A percentile compares a stretch with the other conserved stretches of the same genome.
Conservation (phyloP, 108 stramenopile species). For the Fragilaria crotonensis region DNA sequence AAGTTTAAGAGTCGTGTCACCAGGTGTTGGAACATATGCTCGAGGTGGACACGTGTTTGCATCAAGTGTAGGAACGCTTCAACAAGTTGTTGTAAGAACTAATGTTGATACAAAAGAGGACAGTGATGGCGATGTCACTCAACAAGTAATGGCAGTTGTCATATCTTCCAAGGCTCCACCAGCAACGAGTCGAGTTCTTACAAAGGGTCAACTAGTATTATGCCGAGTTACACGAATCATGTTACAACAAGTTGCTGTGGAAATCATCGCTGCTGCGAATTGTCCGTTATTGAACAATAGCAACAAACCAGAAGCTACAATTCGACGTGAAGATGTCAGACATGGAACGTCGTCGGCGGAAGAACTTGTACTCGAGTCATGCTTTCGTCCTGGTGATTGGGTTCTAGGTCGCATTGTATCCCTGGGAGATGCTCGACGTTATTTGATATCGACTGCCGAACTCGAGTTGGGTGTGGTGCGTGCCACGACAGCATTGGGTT, state of each 20-base stretch:
- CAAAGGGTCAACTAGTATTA: constrained; percentile 55
- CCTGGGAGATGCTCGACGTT: constrained; percentile 71
- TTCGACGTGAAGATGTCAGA: constrained; percentile 72
- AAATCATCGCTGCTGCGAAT: constrained; percentile 45
- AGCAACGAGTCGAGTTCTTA: constrained; percentile 17
- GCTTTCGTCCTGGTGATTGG: constrained; percentile 79
- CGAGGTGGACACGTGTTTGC: constrained; percentile 58
- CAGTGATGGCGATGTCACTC: background rate
- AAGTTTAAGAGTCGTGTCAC: constrained; percentile 18
- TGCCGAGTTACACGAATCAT: constrained; percentile 53
- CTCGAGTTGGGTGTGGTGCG: constrained; percentile 82
- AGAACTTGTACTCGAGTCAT: constrained; percentile 55
- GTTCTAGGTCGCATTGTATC: constrained; percentile 72
- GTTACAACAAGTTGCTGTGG: constrained; percentile 52
- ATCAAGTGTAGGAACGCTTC: constrained; percentile 32
- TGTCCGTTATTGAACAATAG: background rate
- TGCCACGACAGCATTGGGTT: constrained; percentile 48
- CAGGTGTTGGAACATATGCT: constrained; percentile 64
- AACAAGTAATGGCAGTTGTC: constrained; percentile 9
- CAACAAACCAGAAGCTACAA: constrained; percentile 21
- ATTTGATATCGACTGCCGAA: constrained; percentile 81
- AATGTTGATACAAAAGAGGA: constrained; percentile 6
- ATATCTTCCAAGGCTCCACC: constrained; percentile 7
- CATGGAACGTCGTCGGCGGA: constrained; percentile 14
- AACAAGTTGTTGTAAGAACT: constrained; percentile 7